A percentile compares a stretch with the other conserved stretches of the same genome.
phyloP scores from a whole-genome alignment of 2,329 filamentous ascomycete species.

The Dothideomycetes sp. region DNA sequence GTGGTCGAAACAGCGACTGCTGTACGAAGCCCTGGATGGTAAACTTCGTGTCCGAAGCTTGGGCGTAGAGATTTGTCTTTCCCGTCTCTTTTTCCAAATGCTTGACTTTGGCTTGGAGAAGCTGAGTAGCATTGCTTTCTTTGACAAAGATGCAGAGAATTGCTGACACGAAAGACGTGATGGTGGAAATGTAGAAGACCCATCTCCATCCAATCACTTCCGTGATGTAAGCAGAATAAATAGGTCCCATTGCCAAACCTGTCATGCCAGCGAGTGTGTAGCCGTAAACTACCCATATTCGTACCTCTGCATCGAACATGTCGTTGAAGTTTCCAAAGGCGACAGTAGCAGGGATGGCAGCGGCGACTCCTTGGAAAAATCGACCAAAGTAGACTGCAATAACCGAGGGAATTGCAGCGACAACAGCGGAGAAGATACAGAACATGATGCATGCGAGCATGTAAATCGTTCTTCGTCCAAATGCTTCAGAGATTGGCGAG shows the following conservation, averaged over 20 bases:
- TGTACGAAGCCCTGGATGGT: slow-evolving; percentile 22
- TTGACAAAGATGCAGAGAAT: slow-evolving; percentile 25
- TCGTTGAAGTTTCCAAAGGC: slow-evolving; percentile 39
- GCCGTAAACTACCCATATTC: slow-evolving; percentile 36
- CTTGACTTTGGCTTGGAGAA: slow-evolving; percentile 25
- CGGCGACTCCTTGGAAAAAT: slow-evolving; percentile 32
- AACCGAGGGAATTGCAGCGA: slow-evolving; percentile 25
- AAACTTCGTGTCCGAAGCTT: slow-evolving; percentile 5
- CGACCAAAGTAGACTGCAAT: slow-evolving; percentile 29
- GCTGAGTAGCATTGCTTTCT: slow-evolving; percentile 33
- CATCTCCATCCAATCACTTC: slow-evolving; percentile 29
- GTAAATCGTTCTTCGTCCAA: slow-evolving; percentile 24
- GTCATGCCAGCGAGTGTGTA: slow-evolving; percentile 33
- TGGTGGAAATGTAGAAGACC: slow-evolving; percentile 34
- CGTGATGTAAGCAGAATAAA: slow-evolving; percentile 32
- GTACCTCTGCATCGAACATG: slow-evolving; percentile 31
- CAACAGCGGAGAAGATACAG: slow-evolving; percentile 23
- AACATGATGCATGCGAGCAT: slow-evolving; percentile 20
- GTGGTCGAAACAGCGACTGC: slow-evolving; percentile 29
- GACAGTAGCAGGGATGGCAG: slow-evolving; percentile 36
- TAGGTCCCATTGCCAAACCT: slow-evolving; percentile 32
- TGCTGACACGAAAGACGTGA: slow-evolving; percentile 24
- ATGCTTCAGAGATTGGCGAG: slow-evolving; percentile 26
- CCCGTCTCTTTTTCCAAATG: slow-evolving; percentile 17
- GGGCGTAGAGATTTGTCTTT: slow-evolving; percentile 11